A percentile compares a stretch with the other conserved stretches of the same genome.
Conservation (phyloP, 1,284 basidiomycete species). For the Lentinula novae-zelandiae region DNA sequence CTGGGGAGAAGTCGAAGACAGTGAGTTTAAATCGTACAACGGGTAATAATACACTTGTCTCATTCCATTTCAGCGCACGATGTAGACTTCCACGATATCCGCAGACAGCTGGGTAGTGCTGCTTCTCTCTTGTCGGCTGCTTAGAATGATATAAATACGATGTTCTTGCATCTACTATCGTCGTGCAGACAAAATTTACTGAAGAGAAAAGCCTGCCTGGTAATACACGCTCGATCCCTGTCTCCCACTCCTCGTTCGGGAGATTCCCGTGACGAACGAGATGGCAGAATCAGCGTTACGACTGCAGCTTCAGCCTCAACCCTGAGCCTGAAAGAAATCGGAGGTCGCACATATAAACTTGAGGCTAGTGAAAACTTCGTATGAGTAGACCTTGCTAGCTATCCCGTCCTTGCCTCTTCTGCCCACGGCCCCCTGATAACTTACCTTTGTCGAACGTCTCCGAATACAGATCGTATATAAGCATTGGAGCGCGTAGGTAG, state of each 20-base stretch:
- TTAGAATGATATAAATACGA: constrained; percentile 16
- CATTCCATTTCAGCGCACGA: constrained; percentile 70
- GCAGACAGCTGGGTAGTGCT: constrained; percentile 84
- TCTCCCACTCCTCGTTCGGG: not conserved
- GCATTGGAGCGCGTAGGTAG: no score
- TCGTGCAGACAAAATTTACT: not conserved
- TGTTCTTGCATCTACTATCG: not conserved
- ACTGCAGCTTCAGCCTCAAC: not conserved
- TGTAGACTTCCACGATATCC: constrained; percentile 93
- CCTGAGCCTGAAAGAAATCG: not conserved
- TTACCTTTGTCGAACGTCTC: no score
- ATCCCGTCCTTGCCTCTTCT: no score
- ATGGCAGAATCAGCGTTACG: not conserved
- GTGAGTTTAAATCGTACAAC: constrained; percentile 45
- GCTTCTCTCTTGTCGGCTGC: constrained; percentile 38
- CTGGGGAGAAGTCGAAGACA: constrained; percentile 99
- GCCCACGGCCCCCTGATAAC: no score
- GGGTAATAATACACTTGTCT: not conserved
- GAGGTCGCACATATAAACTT: no score
- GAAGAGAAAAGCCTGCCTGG: not conserved
- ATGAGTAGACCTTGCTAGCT: not conserved
- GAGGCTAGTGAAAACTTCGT: not conserved
- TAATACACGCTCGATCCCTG: no score
- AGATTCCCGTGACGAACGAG: not conserved
- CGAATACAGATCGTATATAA: no score